phyloP scores from a whole-genome alignment of 2,329 filamentous ascomycete species.

The Venturia nashicola region DNA sequence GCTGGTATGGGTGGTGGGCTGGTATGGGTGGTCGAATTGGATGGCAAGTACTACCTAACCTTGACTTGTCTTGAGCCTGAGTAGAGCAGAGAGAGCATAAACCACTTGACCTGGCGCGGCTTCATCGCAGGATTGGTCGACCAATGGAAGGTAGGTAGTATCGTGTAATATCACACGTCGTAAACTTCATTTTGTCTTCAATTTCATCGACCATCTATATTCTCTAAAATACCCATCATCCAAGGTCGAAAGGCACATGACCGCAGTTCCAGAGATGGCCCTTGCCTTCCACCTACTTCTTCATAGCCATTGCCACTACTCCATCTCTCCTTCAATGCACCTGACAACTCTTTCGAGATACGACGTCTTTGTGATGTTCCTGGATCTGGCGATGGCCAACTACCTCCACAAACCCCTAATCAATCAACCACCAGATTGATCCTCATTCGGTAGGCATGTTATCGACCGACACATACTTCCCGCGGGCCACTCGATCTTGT shows the following conservation, averaged over 20 bases:
- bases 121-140: neutral
- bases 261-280: neutral
- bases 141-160: neutral
- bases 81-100: too few relatives aligned
- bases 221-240: neutral
- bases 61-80: neutral
- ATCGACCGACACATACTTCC: slow-evolving; percentile 11
- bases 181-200: neutral
- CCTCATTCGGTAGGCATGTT: slow-evolving; percentile 9
- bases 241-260: neutral
- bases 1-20: too few relatives aligned
- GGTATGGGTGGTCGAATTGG: too few relatives aligned
- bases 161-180: neutral
- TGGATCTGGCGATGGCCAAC: neutral
- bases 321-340: neutral
- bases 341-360: neutral
- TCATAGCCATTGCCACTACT: neutral
- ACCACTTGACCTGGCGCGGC: neutral
- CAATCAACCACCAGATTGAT: neutral
- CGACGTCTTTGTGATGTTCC: neutral
- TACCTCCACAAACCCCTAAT: neutral
- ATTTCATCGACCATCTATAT: too few relatives aligned
- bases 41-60: too few relatives aligned
- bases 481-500: neutral
- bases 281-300: neutral